A percentile compares a stretch with the other conserved stretches of the same genome.
Conservation (phyloP, 495 filamentous ascomycete species). For the Lasiosphaeria ovina region DNA sequence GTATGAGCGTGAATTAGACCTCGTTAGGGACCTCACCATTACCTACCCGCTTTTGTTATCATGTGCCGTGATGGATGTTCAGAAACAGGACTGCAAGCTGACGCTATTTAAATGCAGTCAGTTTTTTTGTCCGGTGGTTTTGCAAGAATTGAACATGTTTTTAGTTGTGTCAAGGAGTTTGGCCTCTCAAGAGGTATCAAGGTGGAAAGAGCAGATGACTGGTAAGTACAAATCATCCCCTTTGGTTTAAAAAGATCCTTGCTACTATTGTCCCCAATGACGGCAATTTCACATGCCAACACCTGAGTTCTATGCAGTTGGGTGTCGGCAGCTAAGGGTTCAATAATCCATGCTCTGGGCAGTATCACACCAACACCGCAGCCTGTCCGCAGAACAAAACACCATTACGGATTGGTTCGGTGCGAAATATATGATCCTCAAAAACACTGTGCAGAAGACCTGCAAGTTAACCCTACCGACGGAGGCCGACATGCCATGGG, state of each 20-base stretch:
- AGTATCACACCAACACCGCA: background rate
- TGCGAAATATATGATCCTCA: background rate
- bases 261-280: too few species aligned
- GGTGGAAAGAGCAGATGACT: background rate
- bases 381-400: background rate
- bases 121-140: background rate
- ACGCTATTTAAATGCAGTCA: background rate
- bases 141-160: background rate
- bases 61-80: too few species aligned
- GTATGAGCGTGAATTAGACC: background rate
- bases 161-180: background rate
- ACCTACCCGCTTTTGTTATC: too few species aligned
- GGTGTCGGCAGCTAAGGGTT: background rate
- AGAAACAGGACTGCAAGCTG: background rate
- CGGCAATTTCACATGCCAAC: too few species aligned
- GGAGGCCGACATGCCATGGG: background rate
- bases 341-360: background rate
- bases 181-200: background rate
- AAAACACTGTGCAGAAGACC: background rate
- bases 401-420: background rate
- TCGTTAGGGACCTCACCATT: too few species aligned
- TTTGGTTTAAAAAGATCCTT: background rate
- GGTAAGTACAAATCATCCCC: background rate
- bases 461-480: background rate
- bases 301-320: too few species aligned